Evolutionary conservation across 2,329 filamentous ascomycete species (phyloP).

Genomic region (Uncinocarpus reesii): DNA sequence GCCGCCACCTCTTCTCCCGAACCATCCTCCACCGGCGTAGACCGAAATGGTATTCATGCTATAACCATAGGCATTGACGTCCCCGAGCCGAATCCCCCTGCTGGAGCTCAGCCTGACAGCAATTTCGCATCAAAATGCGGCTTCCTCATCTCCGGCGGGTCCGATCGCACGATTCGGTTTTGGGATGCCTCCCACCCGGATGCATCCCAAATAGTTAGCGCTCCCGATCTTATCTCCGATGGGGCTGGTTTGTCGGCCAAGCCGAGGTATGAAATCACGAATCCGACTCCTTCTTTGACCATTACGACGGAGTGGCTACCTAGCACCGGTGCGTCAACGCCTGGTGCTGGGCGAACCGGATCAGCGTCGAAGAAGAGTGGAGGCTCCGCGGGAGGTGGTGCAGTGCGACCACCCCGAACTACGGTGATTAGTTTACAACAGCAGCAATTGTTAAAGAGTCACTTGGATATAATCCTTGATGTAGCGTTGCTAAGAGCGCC

Average conservation of each 20-base stretch:
- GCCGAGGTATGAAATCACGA: constrained; percentile 59
- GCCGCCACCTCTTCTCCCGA: constrained; percentile 52
- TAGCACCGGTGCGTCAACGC: constrained; percentile 27
- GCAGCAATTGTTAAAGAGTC: constrained; percentile 71
- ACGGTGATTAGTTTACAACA: constrained; percentile 83
- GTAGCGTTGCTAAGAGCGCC: constrained; percentile 79
- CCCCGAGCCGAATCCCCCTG: constrained; percentile 57
- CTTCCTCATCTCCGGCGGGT: constrained; percentile 77
- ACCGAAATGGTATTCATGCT: constrained; percentile 54
- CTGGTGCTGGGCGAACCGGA: constrained; percentile 22
- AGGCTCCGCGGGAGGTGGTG: constrained; percentile 23
- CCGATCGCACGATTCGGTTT: constrained; percentile 82
- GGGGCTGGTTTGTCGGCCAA: constrained; percentile 32
- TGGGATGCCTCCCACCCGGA: constrained; percentile 80
- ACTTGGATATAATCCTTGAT: constrained; percentile 80
- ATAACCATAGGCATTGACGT: constrained; percentile 63
- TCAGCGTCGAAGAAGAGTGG: constrained; percentile 25
- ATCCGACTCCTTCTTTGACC: constrained; percentile 53
- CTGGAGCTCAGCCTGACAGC: constrained; percentile 20
- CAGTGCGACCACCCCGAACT: constrained; percentile 51
- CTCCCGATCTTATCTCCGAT: constrained; percentile 57
- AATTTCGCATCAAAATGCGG: constrained; percentile 51
- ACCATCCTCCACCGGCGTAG: constrained; percentile 25
- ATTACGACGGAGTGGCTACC: constrained; percentile 56
- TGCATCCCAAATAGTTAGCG: constrained; percentile 69